These are phyloP conservation scores for Xylariaceae sp. DNA, from an alignment of 2,329 filamentous ascomycete genomes.

Conservation along the genomic window DNA sequence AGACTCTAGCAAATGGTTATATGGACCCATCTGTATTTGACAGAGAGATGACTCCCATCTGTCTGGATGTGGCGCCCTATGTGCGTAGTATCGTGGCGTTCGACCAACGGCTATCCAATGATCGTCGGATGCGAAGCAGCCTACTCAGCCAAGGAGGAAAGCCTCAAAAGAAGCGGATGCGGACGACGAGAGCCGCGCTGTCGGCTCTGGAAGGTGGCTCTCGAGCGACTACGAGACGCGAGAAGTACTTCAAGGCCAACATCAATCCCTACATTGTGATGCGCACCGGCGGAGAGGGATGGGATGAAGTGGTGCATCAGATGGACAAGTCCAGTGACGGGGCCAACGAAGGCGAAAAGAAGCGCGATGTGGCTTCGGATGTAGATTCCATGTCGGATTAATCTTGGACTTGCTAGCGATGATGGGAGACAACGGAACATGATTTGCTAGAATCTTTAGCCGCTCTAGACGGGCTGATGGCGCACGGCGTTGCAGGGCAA, in stretches of 20 bases:
- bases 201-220: slow-evolving; percentile 72
- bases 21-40: slow-evolving; percentile 73
- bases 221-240: slow-evolving; percentile 60
- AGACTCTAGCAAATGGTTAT: slow-evolving; percentile 36
- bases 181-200: slow-evolving; percentile 68
- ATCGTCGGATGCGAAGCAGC: slow-evolving; percentile 58
- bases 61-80: slow-evolving; percentile 79
- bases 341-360: slow-evolving; percentile 3
- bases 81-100: slow-evolving; percentile 78
- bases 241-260: slow-evolving; percentile 64
- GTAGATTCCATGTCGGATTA: background rate
- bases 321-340: background rate
- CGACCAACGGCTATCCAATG: slow-evolving; percentile 65
- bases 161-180: slow-evolving; percentile 50
- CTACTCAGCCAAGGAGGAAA: slow-evolving; percentile 55
- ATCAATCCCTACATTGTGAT: slow-evolving; percentile 59
- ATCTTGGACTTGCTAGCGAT: background rate
- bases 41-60: slow-evolving; percentile 59
- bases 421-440: background rate
- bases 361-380: slow-evolving; percentile 1
- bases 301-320: slow-evolving; percentile 30
- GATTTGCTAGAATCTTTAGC: background rate
- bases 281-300: slow-evolving; percentile 51
- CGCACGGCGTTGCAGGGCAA: background rate
- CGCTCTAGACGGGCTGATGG: background rate